Base-by-base conservation (phyloP, 2,329 filamentous ascomycete genomes). In the Colletotrichum liriopes region DNA sequence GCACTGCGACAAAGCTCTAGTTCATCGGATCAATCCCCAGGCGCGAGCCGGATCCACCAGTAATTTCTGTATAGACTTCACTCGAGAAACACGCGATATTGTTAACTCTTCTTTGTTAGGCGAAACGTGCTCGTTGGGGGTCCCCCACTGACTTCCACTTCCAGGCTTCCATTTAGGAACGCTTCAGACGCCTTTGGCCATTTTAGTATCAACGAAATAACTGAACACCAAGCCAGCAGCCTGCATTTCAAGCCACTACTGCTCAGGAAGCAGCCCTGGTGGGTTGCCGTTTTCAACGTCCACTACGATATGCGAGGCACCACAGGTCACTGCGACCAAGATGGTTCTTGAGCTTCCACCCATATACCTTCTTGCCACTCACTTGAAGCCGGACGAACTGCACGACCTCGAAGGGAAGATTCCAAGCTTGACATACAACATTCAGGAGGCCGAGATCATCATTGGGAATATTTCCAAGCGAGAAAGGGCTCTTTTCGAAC, bases 401-500 rank as follows among this genome's bases (percentile, higher is more conserved):
- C 89, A 91, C 61, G 81, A 86, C 41, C 79, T 94, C 18, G 92
- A 95, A 78, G 88, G 91, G 35, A 86, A 86, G 29, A 88, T 97
- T 12, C 84, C 87, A 5, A 87, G 86, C 0, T 79, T 96, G 65
- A 95, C 94, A 0, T 92, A 92, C 71, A 89, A 96, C 79, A 85
- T 93, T 64, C 85, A 86, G 18, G 93, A 96, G 80, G 94, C 94
- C 0, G 86, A 89, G 5, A 81, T 98, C 3, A 86, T 98, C 2
- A 80, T 98, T 39, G 94, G 93, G 2, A 94, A 91, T 75, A 87
- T 97, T 43, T 86, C 86, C 0, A 92, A 90, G 67, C 91, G 89
- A 74, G 88, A 90, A 76, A 88, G 96, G 23, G 94, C 94, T 0
- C 86, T 89, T 58, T 91, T 97, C 76, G 96, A 98, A 81, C 84